A percentile compares a stretch with the other conserved stretches of the same genome.
Evolutionary conservation across 2,329 filamentous ascomycete genomes (phyloP).

Genomic region (Pestalotiopsis sp.): DNA sequence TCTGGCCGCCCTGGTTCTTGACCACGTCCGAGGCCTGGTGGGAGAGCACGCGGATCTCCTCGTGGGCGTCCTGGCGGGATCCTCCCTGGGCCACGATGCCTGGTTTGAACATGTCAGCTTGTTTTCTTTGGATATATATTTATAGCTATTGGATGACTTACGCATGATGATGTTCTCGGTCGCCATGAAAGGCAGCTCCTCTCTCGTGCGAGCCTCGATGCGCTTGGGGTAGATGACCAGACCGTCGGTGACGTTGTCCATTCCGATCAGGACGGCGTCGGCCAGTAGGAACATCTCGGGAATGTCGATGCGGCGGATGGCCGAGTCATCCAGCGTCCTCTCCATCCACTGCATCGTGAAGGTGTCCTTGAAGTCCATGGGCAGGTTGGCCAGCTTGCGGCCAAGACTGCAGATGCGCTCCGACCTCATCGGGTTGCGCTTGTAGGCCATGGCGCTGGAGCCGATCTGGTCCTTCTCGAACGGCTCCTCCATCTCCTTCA

Average conservation of each 20-base stretch:
- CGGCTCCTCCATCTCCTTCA: constrained; percentile 83
- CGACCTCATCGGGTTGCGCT: constrained; percentile 51
- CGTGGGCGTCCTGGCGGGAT: constrained; percentile 61
- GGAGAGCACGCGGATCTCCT: constrained; percentile 77
- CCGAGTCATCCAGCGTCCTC: constrained; percentile 76
- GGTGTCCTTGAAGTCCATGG: constrained; percentile 60
- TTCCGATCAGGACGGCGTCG: constrained; percentile 67
- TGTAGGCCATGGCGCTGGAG: constrained; percentile 65
- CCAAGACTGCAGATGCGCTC: constrained; percentile 36
- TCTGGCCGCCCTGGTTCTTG: constrained; percentile 53
- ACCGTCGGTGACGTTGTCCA: constrained; percentile 70
- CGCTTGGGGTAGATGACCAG: constrained; percentile 63
- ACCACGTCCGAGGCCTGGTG: constrained; percentile 71
- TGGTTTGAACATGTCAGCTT: too few relatives aligned
- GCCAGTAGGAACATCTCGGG: constrained; percentile 65
- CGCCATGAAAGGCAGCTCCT: constrained; percentile 78
- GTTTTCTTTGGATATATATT: too few relatives aligned
- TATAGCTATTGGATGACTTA: not conserved
- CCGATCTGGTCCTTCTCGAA: constrained; percentile 74
- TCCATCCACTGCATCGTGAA: constrained; percentile 71
- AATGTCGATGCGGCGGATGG: constrained; percentile 67
- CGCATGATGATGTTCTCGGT: constrained; percentile 36
- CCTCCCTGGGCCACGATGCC: not conserved
- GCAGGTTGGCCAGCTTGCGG: constrained; percentile 33
- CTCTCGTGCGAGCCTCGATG: constrained; percentile 5